Evolutionary conservation across 371 early-diverging fungal genomes (phyloP), one percentile per base, ranked within the genome.

Genomic region (Mortierella sp.): DNA sequence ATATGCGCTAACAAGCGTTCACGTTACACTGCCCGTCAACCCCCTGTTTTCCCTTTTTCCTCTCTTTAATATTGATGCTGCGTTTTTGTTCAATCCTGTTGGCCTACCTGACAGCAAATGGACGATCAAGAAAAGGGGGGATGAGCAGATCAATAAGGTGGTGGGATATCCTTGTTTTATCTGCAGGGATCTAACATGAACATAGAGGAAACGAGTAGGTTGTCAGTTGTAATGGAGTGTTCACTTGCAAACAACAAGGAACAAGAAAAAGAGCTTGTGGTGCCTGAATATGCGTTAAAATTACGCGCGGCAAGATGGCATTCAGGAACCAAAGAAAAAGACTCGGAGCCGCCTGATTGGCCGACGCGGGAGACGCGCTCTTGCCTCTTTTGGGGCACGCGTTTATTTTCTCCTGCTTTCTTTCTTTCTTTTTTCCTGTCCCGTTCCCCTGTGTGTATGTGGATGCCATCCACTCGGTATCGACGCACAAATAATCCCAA

Each of bases 111-210:
- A 34, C 8, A 8, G 8, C 5, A 57, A 61, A 16, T 19, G 31
- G 34, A 59, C 37, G 37, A 4, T 21, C 64, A 37, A 64, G 64
- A 37, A 34, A 6, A 21, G 0, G 40, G 34, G 21, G 24, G 1
- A 8, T 31, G 34, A 61, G 31, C 2, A 50, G 3, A 1, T 14
- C 50, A 21, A 54, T 19, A 53, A 51, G 24, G 51, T 14, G 24
- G 19, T 37, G n/a, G n/a, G n/a, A 34, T 61, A 9, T 61, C 37
- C 34, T 34, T 61, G n/a, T n/a, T 61, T 21, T 61, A 11, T 40
- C 67, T 67, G 67, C 67, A 67, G 67, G 11, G 24, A 67, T 37
- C 24, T 67, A 10, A 67, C 3, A 67, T 24, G 67, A 67, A 37
- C 19, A 59, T 21, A 57, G 57, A 24, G 24, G 2, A 21, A 37